Conservation (phyloP, 345 rosid species). For the Lepidium didymum region DNA sequence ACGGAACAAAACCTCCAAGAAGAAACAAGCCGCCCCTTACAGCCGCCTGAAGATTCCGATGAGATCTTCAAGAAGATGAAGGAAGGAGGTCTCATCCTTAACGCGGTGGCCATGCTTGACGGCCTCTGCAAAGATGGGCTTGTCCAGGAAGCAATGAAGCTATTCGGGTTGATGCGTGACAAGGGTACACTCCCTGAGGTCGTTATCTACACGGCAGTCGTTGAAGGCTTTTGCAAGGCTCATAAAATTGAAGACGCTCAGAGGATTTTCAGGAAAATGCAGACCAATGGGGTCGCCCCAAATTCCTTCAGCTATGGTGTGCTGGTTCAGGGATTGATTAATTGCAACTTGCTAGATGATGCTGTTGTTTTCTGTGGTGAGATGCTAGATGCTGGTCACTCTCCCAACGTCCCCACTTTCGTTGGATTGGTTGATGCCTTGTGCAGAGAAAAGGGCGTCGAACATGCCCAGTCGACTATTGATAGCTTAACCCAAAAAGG, state of each 20-base stretch:
- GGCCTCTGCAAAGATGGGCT: slow-evolving; percentile 96
- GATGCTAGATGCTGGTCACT: slow-evolving; percentile 88
- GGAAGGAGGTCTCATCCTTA: slow-evolving; percentile 85
- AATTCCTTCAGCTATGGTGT: slow-evolving; percentile 64
- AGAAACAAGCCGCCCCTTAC: slow-evolving; percentile 17
- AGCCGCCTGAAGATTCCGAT: slow-evolving; percentile 37
- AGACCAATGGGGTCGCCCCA: slow-evolving; percentile 51
- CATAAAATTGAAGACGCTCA: slow-evolving; percentile 70
- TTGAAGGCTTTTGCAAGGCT: slow-evolving; percentile 82
- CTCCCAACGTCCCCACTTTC: slow-evolving; percentile 70
- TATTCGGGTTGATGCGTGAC: slow-evolving; percentile 72
- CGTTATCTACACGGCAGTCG: slow-evolving; percentile 87
- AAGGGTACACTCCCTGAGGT: slow-evolving; percentile 87
- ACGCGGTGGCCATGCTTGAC: slow-evolving; percentile 92
- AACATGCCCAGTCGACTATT: slow-evolving; percentile 45
- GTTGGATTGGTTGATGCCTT: slow-evolving; percentile 77
- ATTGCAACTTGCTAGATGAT: slow-evolving; percentile 47
- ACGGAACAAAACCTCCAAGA: slow-evolving; percentile 1
- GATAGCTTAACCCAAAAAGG: slow-evolving; percentile 53
- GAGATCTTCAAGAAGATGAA: slow-evolving; percentile 81
- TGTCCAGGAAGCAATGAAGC: slow-evolving; percentile 84
- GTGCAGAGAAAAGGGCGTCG: slow-evolving; percentile 58
- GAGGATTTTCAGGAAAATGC: slow-evolving; percentile 84
- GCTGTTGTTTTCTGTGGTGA: slow-evolving; percentile 51
- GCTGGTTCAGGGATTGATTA: slow-evolving; percentile 61